These are phyloP conservation scores for Stephania japonica DNA, from an alignment of 164 flowering plant genomes.

Conservation along the genomic window DNA sequence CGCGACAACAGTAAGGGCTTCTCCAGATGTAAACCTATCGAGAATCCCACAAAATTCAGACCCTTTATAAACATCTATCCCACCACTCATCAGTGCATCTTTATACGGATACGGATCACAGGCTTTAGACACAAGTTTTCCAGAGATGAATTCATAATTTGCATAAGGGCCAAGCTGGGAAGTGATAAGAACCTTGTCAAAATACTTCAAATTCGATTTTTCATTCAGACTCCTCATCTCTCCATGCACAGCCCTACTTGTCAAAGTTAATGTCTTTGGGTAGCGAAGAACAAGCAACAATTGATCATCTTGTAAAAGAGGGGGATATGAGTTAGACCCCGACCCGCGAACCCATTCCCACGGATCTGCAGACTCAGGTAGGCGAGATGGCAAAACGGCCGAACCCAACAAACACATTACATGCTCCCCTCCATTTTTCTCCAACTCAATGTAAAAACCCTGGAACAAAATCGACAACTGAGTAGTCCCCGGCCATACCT, in stretches of 20 bases:
- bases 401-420: slow-evolving; percentile 70
- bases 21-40: slow-evolving; percentile 30
- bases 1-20: slow-evolving; percentile 47
- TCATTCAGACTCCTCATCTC: slow-evolving; percentile 64
- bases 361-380: slow-evolving; percentile 44
- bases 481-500: slow-evolving; percentile 46
- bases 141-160: slow-evolving; percentile 52
- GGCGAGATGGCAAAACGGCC: slow-evolving; percentile 66
- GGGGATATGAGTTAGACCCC: slow-evolving; percentile 25
- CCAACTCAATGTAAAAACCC: slow-evolving; percentile 65
- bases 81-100: slow-evolving; percentile 31
- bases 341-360: slow-evolving; percentile 55
- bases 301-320: slow-evolving; percentile 66
- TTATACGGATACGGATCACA: slow-evolving; percentile 63
- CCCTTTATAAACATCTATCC: slow-evolving; percentile 48
- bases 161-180: slow-evolving; percentile 41
- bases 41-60: slow-evolving; percentile 45
- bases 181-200: slow-evolving; percentile 51
- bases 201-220: slow-evolving; percentile 50
- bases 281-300: slow-evolving; percentile 60
- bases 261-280: slow-evolving; percentile 50
- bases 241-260: slow-evolving; percentile 44
- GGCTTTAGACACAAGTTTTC: slow-evolving; percentile 47
- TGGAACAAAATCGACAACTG: slow-evolving; percentile 45
- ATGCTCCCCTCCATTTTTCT: slow-evolving; percentile 54